phyloP scores from a whole-genome alignment of 805 yeast genomes.

The Candida endomychidarum region DNA sequence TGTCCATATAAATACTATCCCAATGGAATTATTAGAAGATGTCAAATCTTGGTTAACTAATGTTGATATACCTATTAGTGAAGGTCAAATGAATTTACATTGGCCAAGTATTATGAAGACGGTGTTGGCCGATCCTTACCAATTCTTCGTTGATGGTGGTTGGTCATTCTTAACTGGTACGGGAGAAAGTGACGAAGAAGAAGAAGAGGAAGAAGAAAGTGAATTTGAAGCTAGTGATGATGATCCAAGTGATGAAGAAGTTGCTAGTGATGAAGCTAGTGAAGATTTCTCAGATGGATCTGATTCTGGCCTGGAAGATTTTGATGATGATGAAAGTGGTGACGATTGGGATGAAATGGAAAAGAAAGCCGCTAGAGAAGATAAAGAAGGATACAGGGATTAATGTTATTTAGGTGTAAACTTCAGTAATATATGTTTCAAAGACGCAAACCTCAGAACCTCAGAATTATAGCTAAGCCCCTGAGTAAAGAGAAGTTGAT shows the following conservation, averaged over 20 bases:
- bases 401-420: conserved; percentile 7
- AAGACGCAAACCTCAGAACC: no score
- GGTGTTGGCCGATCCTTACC: conserved; percentile 86
- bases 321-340: conserved; percentile 37
- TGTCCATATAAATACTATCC: conserved; percentile 90
- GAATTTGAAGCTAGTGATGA: conserved; percentile 69
- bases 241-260: conserved; percentile 62
- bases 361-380: conserved; percentile 53
- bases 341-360: conserved; percentile 66
- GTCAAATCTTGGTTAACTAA: conserved; percentile 97
- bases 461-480: no score
- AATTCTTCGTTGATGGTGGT: conserved; percentile 91
- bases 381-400: conserved; percentile 31
- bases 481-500: no score
- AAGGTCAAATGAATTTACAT: conserved; percentile 92
- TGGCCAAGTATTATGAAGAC: conserved; percentile 97
- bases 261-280: conserved; percentile 49
- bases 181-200: conserved; percentile 69
- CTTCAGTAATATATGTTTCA: not conserved
- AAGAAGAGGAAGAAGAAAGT: conserved; percentile 64
- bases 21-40: conserved; percentile 87
- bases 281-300: conserved; percentile 43
- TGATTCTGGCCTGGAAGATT: conserved; percentile 30
- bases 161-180: conserved; percentile 93
- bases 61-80: conserved; percentile 92